A percentile compares a stretch with the other conserved stretches of the same genome.
Evolutionary conservation across 208 protist species (phyloP).

Genomic region (Histomonas meleagridis): DNA sequence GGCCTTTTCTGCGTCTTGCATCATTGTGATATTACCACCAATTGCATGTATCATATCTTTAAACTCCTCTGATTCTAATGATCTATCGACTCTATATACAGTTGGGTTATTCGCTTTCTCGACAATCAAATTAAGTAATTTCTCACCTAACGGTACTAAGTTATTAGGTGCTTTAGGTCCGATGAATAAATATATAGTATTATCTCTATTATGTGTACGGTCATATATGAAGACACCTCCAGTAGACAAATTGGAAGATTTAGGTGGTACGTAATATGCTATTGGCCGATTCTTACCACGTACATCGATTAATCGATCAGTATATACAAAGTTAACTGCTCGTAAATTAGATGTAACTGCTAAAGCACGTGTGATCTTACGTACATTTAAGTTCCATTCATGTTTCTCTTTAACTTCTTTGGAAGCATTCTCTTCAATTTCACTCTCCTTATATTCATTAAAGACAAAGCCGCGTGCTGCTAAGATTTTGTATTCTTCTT

Average conservation of each 20-base stretch:
- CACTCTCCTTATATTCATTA: too few relatives aligned
- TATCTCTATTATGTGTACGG: not conserved
- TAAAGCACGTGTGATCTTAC: not conserved
- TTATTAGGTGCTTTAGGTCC: not conserved
- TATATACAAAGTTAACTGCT: not conserved
- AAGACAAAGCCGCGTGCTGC: too few relatives aligned
- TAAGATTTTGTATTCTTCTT: too few relatives aligned
- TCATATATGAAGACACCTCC: conserved; percentile 13
- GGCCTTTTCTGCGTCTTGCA: not conserved
- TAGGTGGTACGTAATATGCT: not conserved
- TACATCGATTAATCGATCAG: not conserved
- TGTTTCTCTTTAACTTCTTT: conserved; percentile 6
- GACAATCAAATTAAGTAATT: not conserved
- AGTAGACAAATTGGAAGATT: not conserved
- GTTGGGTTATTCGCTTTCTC: not conserved
- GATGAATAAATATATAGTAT: not conserved
- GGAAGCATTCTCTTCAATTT: not conserved
- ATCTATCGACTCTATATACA: too few relatives aligned
- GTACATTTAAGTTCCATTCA: not conserved
- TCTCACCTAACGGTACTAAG: not conserved
- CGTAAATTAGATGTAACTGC: not conserved
- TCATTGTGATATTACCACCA: not conserved
- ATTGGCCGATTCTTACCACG: not conserved
- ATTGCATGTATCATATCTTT: not conserved
- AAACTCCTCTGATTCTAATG: not conserved